Percentiles rank a stretch among this genome's conserved stretches.
Conservation (phyloP, 78 protist species). For the Dictyostelium intermedium region DNA sequence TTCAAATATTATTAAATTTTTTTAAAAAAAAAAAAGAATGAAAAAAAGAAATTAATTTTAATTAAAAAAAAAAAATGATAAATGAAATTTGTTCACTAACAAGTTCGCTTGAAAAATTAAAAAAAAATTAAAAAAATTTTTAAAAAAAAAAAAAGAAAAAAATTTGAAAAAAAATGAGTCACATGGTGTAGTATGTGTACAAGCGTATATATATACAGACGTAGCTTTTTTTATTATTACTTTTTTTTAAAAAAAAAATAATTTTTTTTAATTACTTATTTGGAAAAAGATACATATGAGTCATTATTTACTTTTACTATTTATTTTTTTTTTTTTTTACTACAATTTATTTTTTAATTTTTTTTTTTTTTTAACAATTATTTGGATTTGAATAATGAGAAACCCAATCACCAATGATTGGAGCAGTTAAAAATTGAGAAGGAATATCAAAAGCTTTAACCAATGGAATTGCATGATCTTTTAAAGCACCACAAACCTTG, state of each 20-base stretch:
- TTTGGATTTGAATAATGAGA: constrained; percentile 72
- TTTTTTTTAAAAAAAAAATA: no score
- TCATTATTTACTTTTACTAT: background rate
- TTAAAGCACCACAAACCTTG: constrained; percentile 39
- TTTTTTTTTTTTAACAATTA: constrained; percentile 25
- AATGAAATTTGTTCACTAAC: background rate
- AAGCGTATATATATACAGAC: background rate
- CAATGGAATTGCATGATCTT: constrained; percentile 71
- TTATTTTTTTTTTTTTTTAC: background rate
- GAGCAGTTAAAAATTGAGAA: constrained; percentile 77
- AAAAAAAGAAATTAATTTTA: no score
- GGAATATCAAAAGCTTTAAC: constrained; percentile 87
- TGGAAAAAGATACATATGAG: background rate
- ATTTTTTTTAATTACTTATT: no score
- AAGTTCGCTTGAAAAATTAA: background rate
- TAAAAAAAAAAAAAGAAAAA: no score
- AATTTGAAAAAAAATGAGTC: background rate
- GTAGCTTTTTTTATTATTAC: background rate
- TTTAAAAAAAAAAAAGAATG: no score
- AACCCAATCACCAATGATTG: constrained; percentile 82
- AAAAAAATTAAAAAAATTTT: no score
- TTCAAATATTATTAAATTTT: no score
- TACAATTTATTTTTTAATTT: background rate
- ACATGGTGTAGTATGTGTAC: background rate
- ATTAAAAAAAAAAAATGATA: background rate